A percentile compares a stretch with the other conserved stretches of the same genome.
Evolutionary conservation across 768 basidiomycete species (phyloP).

Genomic region (Hericium rajendrae): DNA sequence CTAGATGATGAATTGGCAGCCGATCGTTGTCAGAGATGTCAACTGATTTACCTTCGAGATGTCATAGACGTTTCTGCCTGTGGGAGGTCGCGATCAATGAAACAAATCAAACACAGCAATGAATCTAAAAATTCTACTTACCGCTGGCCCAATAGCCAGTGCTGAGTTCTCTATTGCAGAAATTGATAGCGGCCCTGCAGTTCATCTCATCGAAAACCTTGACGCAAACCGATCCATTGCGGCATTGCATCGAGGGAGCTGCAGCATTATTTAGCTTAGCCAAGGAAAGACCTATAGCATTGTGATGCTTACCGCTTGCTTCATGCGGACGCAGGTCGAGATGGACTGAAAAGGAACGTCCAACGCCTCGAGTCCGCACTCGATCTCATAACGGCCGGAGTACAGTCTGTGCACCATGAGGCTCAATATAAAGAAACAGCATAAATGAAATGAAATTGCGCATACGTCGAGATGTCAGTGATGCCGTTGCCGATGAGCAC

Average conservation of each 20-base stretch:
- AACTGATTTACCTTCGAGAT: slow-evolving; percentile 35
- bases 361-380: slow-evolving; percentile 41
- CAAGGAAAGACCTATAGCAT: neutral
- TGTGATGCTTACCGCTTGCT: slow-evolving; percentile 37
- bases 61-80: slow-evolving; percentile 46
- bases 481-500: slow-evolving; percentile 71
- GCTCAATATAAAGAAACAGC: neutral
- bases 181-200: slow-evolving; percentile 56
- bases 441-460: neutral
- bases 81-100: neutral
- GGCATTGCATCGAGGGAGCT: slow-evolving; percentile 63
- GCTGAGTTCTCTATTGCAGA: slow-evolving; percentile 52
- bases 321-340: slow-evolving; percentile 45
- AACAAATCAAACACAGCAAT: neutral
- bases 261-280: neutral
- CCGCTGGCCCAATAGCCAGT: slow-evolving; percentile 29
- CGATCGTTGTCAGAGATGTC: neutral
- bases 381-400: slow-evolving; percentile 36
- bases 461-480: slow-evolving; percentile 43
- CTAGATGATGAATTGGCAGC: slow-evolving; percentile 2
- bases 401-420: slow-evolving; percentile 24
- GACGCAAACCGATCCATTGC: slow-evolving; percentile 50
- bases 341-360: slow-evolving; percentile 39
- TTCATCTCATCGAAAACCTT: slow-evolving; percentile 56
- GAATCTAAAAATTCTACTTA: slow-evolving; percentile 8